A percentile compares a stretch with the other conserved stretches of the same genome.
Conservation (phyloP, 345 rosid genomes). For the Euphorbia peplus region DNA sequence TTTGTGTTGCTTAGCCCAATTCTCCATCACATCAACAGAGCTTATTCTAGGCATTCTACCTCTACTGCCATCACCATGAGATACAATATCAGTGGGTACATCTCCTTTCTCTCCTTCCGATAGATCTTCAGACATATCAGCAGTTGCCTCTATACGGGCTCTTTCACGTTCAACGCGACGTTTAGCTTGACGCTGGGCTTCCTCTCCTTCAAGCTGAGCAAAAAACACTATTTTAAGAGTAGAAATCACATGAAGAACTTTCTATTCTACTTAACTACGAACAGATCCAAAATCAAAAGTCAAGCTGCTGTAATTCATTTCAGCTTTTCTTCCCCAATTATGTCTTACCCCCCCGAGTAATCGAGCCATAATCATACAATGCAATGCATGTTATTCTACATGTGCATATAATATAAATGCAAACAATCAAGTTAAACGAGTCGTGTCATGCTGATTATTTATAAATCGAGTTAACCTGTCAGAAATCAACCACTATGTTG, state of each 20-base stretch:
- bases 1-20: slow-evolving; percentile 66
- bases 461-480: no score
- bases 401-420: no score
- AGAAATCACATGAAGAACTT: not conserved
- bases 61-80: slow-evolving; percentile 48
- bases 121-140: slow-evolving; percentile 86
- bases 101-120: slow-evolving; percentile 87
- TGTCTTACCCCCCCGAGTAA: not conserved
- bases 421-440: no score
- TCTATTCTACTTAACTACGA: not conserved
- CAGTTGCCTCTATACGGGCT: slow-evolving; percentile 75
- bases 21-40: slow-evolving; percentile 74
- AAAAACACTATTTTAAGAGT: slow-evolving; percentile 1
- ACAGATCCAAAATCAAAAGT: no score
- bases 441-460: no score
- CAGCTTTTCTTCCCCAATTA: not conserved
- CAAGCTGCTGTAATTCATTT: not conserved
- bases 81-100: slow-evolving; percentile 39
- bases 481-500: no score
- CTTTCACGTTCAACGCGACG: slow-evolving; percentile 72
- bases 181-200: slow-evolving; percentile 57
- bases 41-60: slow-evolving; percentile 54
- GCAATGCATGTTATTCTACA: no score
- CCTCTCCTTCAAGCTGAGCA: slow-evolving; percentile 64
- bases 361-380: no score